Evolutionary conservation across 2,329 filamentous ascomycete genomes (phyloP).

Genomic region (Conoideocrella luteorostrata): DNA sequence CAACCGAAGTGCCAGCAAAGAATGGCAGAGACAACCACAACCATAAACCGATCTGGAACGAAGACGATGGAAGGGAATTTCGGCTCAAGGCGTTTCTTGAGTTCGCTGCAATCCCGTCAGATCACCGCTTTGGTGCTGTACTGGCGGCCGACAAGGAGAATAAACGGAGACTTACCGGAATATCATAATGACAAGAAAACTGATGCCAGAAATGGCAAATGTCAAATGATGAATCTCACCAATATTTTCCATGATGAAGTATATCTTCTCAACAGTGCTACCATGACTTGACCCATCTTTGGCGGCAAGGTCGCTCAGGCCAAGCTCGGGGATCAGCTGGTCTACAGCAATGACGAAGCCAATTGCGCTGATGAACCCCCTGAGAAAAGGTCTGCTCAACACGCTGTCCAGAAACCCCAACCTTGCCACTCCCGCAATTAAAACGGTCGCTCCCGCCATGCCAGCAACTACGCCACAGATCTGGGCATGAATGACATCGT

Average conservation of each 20-base stretch:
- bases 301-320: constrained; percentile 61
- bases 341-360: constrained; percentile 95
- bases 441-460: constrained; percentile 79
- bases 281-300: constrained; percentile 66
- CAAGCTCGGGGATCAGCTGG: constrained; percentile 86
- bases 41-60: constrained; percentile 82
- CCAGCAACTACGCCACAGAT: constrained; percentile 85
- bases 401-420: constrained; percentile 93
- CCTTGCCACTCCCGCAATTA: constrained; percentile 78
- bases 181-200: constrained; percentile 86
- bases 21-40: constrained; percentile 79
- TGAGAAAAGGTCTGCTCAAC: constrained; percentile 81
- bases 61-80: constrained; percentile 77
- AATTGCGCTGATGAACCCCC: constrained; percentile 95
- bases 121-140: background rate
- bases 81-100: constrained; percentile 76
- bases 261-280: constrained; percentile 78
- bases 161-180: constrained; percentile 52
- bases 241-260: constrained; percentile 67
- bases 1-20: constrained; percentile 72
- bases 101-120: constrained; percentile 45
- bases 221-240: constrained; percentile 67
- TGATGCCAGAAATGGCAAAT: constrained; percentile 65
- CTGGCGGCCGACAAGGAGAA: background rate
- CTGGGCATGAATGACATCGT: constrained; percentile 63